phyloP scores from a whole-genome alignment of 805 yeast genomes.

The Lipomyces chichibuensis region DNA sequence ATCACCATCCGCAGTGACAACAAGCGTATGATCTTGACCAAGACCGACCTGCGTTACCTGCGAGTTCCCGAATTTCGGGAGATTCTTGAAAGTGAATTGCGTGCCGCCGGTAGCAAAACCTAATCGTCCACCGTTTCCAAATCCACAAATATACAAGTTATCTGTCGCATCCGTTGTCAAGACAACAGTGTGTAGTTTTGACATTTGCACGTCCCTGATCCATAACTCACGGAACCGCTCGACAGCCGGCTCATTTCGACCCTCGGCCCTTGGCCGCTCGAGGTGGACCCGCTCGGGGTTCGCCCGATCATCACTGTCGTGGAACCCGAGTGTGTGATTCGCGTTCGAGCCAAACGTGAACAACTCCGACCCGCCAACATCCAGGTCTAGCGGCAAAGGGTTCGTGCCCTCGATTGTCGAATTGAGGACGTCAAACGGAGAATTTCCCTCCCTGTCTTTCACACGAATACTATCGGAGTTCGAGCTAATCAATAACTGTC shows the following conservation, averaged over 20 bases:
- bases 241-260: conserved; percentile 37
- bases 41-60: conserved; percentile 49
- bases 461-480: conserved; percentile 50
- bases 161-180: conserved; percentile 55
- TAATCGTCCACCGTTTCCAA: conserved; percentile 69
- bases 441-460: conserved; percentile 69
- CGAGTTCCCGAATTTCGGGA: conserved; percentile 48
- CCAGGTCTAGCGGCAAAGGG: conserved; percentile 25
- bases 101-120: conserved; percentile 54
- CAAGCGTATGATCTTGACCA: conserved; percentile 71
- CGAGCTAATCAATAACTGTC: conserved; percentile 49
- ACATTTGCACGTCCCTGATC: conserved; percentile 54
- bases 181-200: conserved; percentile 68
- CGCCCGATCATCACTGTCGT: conserved; percentile 59
- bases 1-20: conserved; percentile 55
- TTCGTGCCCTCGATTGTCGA: conserved; percentile 38
- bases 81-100: conserved; percentile 46
- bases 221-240: conserved; percentile 49
- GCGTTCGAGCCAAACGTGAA: conserved; percentile 65
- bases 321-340: conserved; percentile 67
- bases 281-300: conserved; percentile 50
- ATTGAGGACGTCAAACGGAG: conserved; percentile 69
- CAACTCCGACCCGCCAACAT: conserved; percentile 51
- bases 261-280: conserved; percentile 34
- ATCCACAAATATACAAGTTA: conserved; percentile 64